Conservation (phyloP, 1,284 basidiomycete genomes). For the Ganoderma lucidum region DNA sequence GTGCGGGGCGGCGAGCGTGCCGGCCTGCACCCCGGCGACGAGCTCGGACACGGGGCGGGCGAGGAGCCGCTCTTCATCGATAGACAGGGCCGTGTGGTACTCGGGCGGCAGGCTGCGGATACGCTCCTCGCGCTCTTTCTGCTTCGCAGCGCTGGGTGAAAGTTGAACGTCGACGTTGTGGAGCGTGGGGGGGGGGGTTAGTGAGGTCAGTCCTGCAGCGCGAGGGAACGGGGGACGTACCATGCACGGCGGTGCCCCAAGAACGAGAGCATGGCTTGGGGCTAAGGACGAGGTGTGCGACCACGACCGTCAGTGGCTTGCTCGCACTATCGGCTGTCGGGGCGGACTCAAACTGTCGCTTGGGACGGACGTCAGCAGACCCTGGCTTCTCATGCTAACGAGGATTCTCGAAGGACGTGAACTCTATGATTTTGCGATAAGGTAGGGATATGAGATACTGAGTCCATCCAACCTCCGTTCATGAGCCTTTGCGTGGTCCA, state of each 20-base stretch:
- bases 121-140: slow-evolving; percentile 53
- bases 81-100: slow-evolving; percentile 51
- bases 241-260: slow-evolving; percentile 44
- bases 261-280: slow-evolving; percentile 38
- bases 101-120: slow-evolving; percentile 49
- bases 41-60: slow-evolving; percentile 49
- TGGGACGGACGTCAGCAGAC: slow-evolving; percentile 2
- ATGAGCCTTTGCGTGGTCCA: neutral
- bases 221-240: slow-evolving; percentile 33
- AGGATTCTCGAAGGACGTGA: neutral
- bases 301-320: neutral
- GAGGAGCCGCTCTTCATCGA: slow-evolving; percentile 50
- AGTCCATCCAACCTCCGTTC: neutral
- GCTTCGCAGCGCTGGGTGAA: slow-evolving; percentile 47
- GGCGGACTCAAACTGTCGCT: neutral
- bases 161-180: neutral
- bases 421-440: neutral
- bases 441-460: neutral
- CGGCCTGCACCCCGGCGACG: slow-evolving; percentile 50
- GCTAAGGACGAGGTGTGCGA: slow-evolving; percentile 6
- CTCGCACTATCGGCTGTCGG: neutral
- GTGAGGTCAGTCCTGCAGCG: neutral
- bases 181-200: neutral
- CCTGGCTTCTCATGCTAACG: slow-evolving; percentile 2
- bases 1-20: slow-evolving; percentile 48